Base-by-base conservation (phyloP, 768 basidiomycete species). In the Suillus placidus region DNA sequence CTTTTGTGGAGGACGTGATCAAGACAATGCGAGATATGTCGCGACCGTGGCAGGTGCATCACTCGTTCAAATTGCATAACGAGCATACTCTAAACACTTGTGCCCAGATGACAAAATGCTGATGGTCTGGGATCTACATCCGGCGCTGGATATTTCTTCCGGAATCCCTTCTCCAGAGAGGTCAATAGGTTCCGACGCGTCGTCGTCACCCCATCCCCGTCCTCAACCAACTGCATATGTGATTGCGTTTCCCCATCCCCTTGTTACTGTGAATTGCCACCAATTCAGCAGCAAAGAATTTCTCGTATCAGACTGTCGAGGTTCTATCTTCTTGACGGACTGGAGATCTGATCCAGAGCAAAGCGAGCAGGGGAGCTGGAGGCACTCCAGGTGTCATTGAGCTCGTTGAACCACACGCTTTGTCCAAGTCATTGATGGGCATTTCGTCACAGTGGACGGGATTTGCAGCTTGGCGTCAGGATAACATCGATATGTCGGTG, bases 101-200 rank as follows among this genome's bases (percentile, higher is more conserved):
- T 40, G 10, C 49, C 7, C 67, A 92, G 92, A 93, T 69, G 93
- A 94, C 78, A 91, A 87, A 73, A 89, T 90, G 84, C 83, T 93
- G 45, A 90, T 93, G 87, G 87, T 94, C 8, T 94, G 93, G 93
- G 92, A 94, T 76, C 82, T 94, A n/a, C 80, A 84, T 70, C 92
- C 92, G 0, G 72, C 80, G 42, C 63, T 82, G 55, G 77, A 84
- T 62, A 79, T 84, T 51, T 74, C 80, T 42, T 82, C 86, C 14
- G 71, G 69, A 26, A 68, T 70, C 16, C 75, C 77, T 26, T 73
- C 65, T 70, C 75, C 81, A 52, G 76, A 75, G n/a, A 66, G 68
- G 49, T 77, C 76, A 3, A 72, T 71, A 38, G 70, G 73, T 20
- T 66, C 71, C 51, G 67, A 74, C 30, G 70, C 70, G 54, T 74